Evolutionary conservation across 2,329 filamentous ascomycete species (phyloP).

Genomic region (Hypocrella siamensis): DNA sequence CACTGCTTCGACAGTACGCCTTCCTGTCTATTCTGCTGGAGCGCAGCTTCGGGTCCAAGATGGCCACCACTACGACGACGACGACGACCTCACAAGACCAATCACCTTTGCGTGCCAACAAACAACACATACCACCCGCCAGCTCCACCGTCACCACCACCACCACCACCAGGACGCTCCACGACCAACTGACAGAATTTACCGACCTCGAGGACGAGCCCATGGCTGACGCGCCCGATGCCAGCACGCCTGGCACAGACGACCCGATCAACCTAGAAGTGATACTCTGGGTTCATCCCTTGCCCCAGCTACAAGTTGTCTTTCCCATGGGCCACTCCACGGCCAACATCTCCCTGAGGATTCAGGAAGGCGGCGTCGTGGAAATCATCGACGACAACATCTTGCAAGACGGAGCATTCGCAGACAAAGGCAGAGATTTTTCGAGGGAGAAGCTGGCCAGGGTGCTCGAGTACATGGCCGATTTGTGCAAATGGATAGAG

Average conservation of each 20-base stretch:
- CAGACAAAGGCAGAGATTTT: conserved; percentile 14
- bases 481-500: conserved; percentile 37
- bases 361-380: conserved; percentile 43
- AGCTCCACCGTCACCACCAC: conserved; percentile 10
- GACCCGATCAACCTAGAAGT: conserved; percentile 28
- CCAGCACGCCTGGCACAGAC: conserved; percentile 5
- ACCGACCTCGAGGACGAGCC: conserved; percentile 6
- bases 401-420: conserved; percentile 6
- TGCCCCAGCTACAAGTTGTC: conserved; percentile 32
- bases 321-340: conserved; percentile 35
- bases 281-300: conserved; percentile 33
- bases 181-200: conserved; percentile 17
- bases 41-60: conserved; percentile 37
- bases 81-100: conserved; percentile 1
- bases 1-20: conserved; percentile 59
- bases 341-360: conserved; percentile 39
- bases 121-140: not conserved
- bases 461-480: conserved; percentile 32
- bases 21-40: conserved; percentile 50
- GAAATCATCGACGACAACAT: conserved; percentile 42
- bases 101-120: not conserved
- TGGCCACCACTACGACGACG: conserved; percentile 4
- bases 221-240: not conserved
- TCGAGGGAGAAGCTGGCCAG: conserved; percentile 26
- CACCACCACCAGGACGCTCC: not conserved